Percentiles rank a stretch among this genome's conserved stretches.
Conservation (phyloP, 805 yeast species). For the Brettanomyces anomalus region DNA sequence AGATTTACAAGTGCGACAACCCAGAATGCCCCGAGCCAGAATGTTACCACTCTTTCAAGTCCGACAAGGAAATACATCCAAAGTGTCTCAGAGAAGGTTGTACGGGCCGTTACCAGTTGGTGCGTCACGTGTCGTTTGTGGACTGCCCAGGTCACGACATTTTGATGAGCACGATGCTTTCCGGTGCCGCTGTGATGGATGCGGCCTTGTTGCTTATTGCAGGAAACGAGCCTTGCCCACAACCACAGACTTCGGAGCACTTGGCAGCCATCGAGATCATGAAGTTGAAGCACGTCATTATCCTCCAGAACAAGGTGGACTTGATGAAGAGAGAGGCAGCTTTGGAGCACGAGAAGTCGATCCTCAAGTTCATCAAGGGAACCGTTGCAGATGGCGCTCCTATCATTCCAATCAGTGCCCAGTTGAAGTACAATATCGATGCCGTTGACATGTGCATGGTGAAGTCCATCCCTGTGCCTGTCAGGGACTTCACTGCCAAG, state of each 20-base stretch:
- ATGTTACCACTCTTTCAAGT: conserved; percentile 88
- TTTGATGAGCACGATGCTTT: conserved; percentile 99
- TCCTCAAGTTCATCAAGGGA: conserved; percentile 88
- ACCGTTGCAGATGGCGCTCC: conserved; percentile 99
- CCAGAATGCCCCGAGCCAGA: conserved; percentile 86
- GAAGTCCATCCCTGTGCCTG: conserved; percentile 90
- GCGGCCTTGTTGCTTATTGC: conserved; percentile 95
- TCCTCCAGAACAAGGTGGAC: conserved; percentile 96
- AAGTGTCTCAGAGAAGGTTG: conserved; percentile 85
- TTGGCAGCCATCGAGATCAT: conserved; percentile 98
- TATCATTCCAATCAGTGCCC: conserved; percentile 97
- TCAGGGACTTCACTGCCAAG: conserved; percentile 87
- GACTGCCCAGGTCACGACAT: conserved; percentile 99
- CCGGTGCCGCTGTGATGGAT: conserved; percentile 99
- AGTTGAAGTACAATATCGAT: conserved; percentile 95
- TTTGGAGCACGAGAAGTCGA: conserved; percentile 88
- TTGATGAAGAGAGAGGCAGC: conserved; percentile 97
- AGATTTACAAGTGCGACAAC: conserved; percentile 88
- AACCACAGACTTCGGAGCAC: conserved; percentile 99
- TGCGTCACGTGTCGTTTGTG: conserved; percentile 96
- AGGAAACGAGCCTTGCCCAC: conserved; percentile 99
- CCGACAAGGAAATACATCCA: conserved; percentile 92
- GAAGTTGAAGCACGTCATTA: conserved; percentile 95
- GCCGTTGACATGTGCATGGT: conserved; percentile 97
- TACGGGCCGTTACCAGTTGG: conserved; percentile 77